Evolutionary conservation across 1,139 yeast genomes (phyloP).

Genomic region (Scheffersomyces titani): DNA sequence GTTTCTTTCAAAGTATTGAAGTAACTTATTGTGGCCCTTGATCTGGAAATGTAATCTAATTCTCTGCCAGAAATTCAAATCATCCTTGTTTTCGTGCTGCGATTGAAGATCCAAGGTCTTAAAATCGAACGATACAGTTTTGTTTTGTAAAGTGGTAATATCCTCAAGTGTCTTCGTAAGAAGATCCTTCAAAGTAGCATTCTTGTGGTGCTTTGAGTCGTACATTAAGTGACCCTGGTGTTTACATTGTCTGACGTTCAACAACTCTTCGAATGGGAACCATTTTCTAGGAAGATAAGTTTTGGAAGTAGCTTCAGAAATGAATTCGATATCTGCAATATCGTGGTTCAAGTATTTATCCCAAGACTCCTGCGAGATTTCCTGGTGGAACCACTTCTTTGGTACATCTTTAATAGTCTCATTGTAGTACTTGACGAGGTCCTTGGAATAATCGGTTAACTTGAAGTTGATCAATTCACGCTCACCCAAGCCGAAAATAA

Average conservation of each 20-base stretch:
- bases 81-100: conserved; percentile 34
- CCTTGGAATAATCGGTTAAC: conserved; percentile 36
- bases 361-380: conserved; percentile 13
- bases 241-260: conserved; percentile 16
- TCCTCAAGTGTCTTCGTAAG: conserved; percentile 25
- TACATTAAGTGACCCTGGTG: conserved; percentile 16
- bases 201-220: conserved; percentile 13
- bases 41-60: conserved; percentile 37
- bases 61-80: conserved; percentile 41
- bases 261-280: conserved; percentile 27
- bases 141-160: conserved; percentile 25
- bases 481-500: conserved; percentile 55
- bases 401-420: conserved; percentile 33
- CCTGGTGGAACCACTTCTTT: conserved; percentile 16
- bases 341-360: conserved; percentile 16
- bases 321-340: conserved; percentile 7
- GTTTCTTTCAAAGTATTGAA: conserved; percentile 63
- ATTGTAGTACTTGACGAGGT: conserved; percentile 31
- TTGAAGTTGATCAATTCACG: conserved; percentile 49
- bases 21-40: conserved; percentile 39
- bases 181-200: conserved; percentile 30
- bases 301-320: not conserved
- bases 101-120: conserved; percentile 33
- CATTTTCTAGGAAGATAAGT: conserved; percentile 14
- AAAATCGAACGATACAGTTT: conserved; percentile 39